These are phyloP conservation scores for Monosporascus sp. DNA, from an alignment of 2,329 filamentous ascomycete genomes.

Conservation along the genomic window DNA sequence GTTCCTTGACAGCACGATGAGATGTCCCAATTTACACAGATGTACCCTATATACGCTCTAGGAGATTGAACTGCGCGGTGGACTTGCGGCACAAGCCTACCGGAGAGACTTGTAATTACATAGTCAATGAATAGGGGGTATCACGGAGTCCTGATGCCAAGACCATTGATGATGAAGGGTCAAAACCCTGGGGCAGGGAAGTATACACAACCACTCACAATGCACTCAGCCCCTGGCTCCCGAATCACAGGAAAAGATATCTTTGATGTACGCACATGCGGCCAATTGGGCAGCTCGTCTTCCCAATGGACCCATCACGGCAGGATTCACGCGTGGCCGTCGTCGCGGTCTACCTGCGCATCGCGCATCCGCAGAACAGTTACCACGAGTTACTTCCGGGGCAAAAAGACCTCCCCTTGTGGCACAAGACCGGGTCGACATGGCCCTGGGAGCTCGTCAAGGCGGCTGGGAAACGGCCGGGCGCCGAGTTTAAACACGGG, in stretches of 20 bases:
- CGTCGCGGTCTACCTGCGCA: conserved; percentile 35
- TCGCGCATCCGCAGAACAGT: conserved; percentile 41
- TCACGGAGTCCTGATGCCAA: conserved; percentile 6
- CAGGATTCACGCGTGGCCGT: conserved; percentile 42
- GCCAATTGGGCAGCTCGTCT: background rate
- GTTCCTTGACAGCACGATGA: no score
- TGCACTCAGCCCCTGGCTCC: no score
- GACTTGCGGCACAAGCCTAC: no score
- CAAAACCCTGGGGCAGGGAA: no score
- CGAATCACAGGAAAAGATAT: no score
- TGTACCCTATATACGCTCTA: no score
- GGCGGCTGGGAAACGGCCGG: conserved; percentile 20
- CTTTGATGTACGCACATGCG: no score
- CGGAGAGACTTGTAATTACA: no score
- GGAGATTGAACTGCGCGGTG: no score
- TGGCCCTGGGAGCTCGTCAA: conserved; percentile 39
- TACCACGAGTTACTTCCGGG: conserved; percentile 43
- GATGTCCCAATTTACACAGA: no score
- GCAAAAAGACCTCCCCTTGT: conserved; percentile 37
- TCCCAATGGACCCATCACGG: conserved; percentile 18
- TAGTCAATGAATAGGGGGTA: background rate
- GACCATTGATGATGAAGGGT: no score
- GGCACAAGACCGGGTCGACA: conserved; percentile 44
- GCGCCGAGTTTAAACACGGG: conserved; percentile 28
- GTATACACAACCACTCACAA: no score